Evolutionary conservation across 768 basidiomycete species (phyloP), one percentile per base, ranked within the genome.

Genomic region (Podaxis carcinomalis): DNA sequence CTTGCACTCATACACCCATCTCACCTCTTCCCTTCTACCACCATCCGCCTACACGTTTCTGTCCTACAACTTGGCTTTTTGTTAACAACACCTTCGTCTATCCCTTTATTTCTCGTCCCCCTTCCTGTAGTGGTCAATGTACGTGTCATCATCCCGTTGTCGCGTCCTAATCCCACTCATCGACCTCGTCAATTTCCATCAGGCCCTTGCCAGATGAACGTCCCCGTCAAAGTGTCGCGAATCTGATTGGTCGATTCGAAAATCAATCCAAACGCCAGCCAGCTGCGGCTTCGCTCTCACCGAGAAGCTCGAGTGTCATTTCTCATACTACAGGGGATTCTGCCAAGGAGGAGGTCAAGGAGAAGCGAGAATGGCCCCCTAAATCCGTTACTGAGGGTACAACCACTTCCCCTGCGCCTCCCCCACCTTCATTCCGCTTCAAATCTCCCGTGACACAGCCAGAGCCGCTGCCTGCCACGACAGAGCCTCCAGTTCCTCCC

Each of bases 191-290:
- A 7, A 59, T 52, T 44, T n/a, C n/a, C 56, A 42, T 28, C 69
- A 93, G 91, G 92, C 88, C 89, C 58, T 75, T 92, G 64, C 91
- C 92, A 73, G 92, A 93, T 80, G 92, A 94, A 76, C 84, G 89
- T 69, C 91, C 92, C 52, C 88, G 92, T 62, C 84, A 84, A 71
- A 91, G 88, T 68, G 92, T 94, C 51, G 92, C 92, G 64, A 94
- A 93, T 70, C 87, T 94, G 75, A 94, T 94, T 68, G 92, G 92
- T 55, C 83, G 89, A 61, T 94, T 94, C 66, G 92, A 94, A 73
- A 89, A 84, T 67, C 87, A 90, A 75, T 86, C 80, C 59, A 93
- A 90, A 70, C 83, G 85, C 53, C 66, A 75, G 9, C 69, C 80
- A 28, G 67, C 65, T 16, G 69, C 80, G 53, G 66, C 66, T 53